Evolutionary conservation across 352 stramenopile species (phyloP).

Genomic region (Elongisporangium undulatum): DNA sequence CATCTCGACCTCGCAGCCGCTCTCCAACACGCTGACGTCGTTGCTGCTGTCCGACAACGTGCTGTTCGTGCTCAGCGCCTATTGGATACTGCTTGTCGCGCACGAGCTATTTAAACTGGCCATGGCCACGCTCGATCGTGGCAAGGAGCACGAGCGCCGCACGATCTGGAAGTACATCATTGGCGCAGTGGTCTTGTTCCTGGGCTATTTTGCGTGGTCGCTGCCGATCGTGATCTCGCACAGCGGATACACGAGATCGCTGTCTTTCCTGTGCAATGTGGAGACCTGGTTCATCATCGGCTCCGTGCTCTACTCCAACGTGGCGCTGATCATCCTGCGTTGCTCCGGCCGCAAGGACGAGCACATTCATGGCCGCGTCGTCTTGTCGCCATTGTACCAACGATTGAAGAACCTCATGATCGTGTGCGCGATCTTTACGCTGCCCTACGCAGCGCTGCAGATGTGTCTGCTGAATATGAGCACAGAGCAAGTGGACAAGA

Average conservation of each 20-base stretch:
- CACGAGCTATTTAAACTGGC: constrained; percentile 57
- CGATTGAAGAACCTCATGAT: constrained; percentile 60
- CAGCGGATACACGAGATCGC: constrained; percentile 44
- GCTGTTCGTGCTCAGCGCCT: constrained; percentile 59
- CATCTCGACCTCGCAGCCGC: constrained; percentile 31
- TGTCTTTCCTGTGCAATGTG: constrained; percentile 48
- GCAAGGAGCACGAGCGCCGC: constrained; percentile 33
- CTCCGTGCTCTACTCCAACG: constrained; percentile 39
- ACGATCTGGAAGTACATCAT: constrained; percentile 52
- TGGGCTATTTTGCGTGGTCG: constrained; percentile 22
- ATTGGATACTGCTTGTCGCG: constrained; percentile 61
- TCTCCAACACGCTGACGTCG: constrained; percentile 35
- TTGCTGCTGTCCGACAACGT: constrained; percentile 54
- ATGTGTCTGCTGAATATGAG: constrained; percentile 36
- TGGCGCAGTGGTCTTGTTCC: constrained; percentile 24
- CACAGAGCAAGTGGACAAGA: constrained; percentile 26
- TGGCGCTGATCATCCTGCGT: constrained; percentile 32
- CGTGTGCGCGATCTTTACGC: constrained; percentile 54
- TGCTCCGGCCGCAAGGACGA: constrained; percentile 61
- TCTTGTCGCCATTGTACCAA: constrained; percentile 60
- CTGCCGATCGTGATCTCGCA: constrained; percentile 38
- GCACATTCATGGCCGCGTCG: constrained; percentile 61
- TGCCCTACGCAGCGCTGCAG: constrained; percentile 57
- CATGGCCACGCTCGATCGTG: constrained; percentile 51
- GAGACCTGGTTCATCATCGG: constrained; percentile 40